These are phyloP conservation scores for Beauveria pseudobassiana DNA, from an alignment of 2,329 filamentous ascomycete species.

Conservation along the genomic window DNA sequence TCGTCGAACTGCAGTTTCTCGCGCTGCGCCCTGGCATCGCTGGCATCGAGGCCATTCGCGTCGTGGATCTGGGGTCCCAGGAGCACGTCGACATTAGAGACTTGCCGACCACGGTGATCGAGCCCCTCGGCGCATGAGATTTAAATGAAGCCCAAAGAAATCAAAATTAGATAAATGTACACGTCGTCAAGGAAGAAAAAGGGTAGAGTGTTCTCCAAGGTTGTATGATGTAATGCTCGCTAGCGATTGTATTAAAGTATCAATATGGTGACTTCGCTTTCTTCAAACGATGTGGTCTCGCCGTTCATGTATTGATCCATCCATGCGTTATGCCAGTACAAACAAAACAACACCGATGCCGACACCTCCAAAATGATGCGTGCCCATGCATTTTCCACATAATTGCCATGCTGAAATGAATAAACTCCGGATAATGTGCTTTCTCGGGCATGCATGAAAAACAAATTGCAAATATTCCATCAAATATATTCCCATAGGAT, in stretches of 20 bases:
- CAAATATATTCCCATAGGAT: background rate
- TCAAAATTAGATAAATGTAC: background rate
- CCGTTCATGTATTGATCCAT: background rate
- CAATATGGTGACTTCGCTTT: background rate
- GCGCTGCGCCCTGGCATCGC: slow-evolving; percentile 60
- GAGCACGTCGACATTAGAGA: slow-evolving; percentile 73
- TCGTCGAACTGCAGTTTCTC: slow-evolving; percentile 64
- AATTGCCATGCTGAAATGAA: background rate
- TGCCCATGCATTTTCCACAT: background rate
- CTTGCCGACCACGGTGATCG: slow-evolving; percentile 60
- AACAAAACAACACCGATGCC: background rate
- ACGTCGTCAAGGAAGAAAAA: background rate
- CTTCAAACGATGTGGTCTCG: background rate
- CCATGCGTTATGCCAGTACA: background rate
- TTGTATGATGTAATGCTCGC: background rate
- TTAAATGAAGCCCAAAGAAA: background rate
- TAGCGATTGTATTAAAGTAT: background rate
- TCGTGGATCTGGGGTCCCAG: slow-evolving; percentile 65
- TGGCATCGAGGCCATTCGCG: slow-evolving; percentile 62
- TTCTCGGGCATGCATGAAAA: background rate
- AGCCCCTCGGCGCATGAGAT: slow-evolving; percentile 20
- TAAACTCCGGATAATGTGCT: slow-evolving; percentile 1
- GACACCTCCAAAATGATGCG: background rate
- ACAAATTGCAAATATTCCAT: background rate
- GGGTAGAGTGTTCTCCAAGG: background rate